Conservation (phyloP, 2,329 filamentous ascomycete species). For the Monosporascus sp. region DNA sequence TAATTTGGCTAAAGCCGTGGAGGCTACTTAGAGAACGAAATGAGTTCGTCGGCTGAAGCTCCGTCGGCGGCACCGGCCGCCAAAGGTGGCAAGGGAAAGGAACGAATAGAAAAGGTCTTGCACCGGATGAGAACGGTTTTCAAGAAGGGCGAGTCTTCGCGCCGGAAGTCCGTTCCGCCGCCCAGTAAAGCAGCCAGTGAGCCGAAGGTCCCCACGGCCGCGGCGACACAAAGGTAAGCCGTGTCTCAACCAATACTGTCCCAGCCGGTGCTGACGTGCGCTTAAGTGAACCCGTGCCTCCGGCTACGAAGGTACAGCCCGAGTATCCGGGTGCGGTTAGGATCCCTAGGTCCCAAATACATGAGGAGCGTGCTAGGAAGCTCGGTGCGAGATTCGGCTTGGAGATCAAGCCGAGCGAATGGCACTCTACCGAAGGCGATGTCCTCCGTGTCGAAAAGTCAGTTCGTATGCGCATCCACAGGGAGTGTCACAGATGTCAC, state of each 20-base stretch:
- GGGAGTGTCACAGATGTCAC: conserved; percentile 76
- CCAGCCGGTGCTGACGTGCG: background rate
- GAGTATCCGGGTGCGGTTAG: conserved; percentile 27
- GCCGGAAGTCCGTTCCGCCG: conserved; percentile 8
- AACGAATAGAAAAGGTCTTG: conserved; percentile 42
- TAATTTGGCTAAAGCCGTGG: background rate
- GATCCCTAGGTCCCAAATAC: conserved; percentile 45
- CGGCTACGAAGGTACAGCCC: conserved; percentile 8
- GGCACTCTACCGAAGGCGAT: conserved; percentile 47
- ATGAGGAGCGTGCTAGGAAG: conserved; percentile 52
- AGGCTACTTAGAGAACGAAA: conserved; percentile 1
- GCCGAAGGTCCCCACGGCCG: conserved; percentile 5
- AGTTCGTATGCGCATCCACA: conserved; percentile 72
- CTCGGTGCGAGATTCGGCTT: conserved; percentile 51
- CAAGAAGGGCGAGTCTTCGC: conserved; percentile 35
- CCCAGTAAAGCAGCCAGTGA: background rate
- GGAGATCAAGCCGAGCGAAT: conserved; percentile 49
- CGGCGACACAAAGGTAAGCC: conserved; percentile 17
- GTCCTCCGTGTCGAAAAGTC: conserved; percentile 66
- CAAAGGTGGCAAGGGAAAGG: conserved; percentile 34
- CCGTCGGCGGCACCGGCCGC: conserved; percentile 8
- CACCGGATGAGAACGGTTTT: conserved; percentile 47
- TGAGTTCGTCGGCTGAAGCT: conserved; percentile 18
- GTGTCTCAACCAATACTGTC: conserved; percentile 3
- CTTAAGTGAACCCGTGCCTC: background rate